Conservation (phyloP, 179 eudicot genomes). For the Silene coronaria region DNA sequence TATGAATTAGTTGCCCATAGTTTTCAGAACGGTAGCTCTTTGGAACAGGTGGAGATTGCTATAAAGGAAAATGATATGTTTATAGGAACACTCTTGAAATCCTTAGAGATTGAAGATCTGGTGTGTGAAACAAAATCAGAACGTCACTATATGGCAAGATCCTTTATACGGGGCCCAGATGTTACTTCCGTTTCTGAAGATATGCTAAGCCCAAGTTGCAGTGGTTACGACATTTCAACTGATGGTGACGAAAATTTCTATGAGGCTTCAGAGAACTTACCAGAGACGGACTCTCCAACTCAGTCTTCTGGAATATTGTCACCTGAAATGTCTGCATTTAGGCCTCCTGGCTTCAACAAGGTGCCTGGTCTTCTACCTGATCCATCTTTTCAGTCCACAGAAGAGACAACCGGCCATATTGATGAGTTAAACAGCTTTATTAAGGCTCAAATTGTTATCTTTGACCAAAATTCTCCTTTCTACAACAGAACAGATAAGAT, state of each 20-base stretch:
- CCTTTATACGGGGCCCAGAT: conserved; percentile 62
- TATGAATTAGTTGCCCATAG: background rate
- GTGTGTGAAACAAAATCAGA: conserved; percentile 49
- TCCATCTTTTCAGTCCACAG: conserved; percentile 34
- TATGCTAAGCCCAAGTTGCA: conserved; percentile 27
- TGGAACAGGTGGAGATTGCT: conserved; percentile 75
- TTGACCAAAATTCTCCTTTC: conserved; percentile 70
- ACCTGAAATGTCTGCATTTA: conserved; percentile 38
- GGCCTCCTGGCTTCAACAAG: conserved; percentile 62
- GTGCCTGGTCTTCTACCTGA: conserved; percentile 68
- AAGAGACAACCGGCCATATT: conserved; percentile 31
- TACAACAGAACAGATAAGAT: conserved; percentile 58
- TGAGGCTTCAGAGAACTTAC: conserved; percentile 79
- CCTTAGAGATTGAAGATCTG: conserved; percentile 90
- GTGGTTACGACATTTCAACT: conserved; percentile 34
- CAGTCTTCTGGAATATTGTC: conserved; percentile 26
- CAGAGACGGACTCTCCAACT: conserved; percentile 48
- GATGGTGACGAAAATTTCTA: conserved; percentile 84
- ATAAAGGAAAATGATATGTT: conserved; percentile 74
- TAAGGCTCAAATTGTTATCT: conserved; percentile 82
- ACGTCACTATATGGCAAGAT: conserved; percentile 69
- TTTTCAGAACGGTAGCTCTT: conserved; percentile 16
- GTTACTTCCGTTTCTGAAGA: conserved; percentile 35
- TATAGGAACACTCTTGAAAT: conserved; percentile 81
- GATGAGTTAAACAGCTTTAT: conserved; percentile 82